phyloP scores from a whole-genome alignment of 2,329 filamentous ascomycete species.

The Parasarocladium wereldwijsianum region DNA sequence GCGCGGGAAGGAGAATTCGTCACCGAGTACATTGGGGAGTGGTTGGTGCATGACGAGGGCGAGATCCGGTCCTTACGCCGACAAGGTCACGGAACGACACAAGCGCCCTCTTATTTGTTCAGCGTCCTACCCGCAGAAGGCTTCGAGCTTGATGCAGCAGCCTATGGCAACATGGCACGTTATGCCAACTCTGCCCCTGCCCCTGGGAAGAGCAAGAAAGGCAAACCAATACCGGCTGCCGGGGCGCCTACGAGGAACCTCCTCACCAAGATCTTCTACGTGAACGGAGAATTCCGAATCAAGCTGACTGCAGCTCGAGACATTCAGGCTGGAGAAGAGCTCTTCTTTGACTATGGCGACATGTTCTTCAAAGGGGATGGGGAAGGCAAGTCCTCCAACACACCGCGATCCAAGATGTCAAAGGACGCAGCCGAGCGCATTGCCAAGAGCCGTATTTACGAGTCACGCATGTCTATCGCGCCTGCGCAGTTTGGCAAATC shows the following conservation, averaged over 20 bases:
- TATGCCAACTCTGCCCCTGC: conserved; percentile 68
- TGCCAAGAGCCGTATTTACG: too few species aligned
- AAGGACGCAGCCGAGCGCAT: too few species aligned
- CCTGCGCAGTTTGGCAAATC: too few species aligned
- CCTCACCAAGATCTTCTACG: conserved; percentile 50
- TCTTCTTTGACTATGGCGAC: conserved; percentile 71
- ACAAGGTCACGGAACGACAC: conserved; percentile 36
- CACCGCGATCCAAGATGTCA: too few species aligned
- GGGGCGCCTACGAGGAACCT: too few species aligned
- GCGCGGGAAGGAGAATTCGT: conserved; percentile 58
- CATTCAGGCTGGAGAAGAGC: conserved; percentile 57
- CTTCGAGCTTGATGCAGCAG: conserved; percentile 59
- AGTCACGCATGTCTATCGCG: too few species aligned
- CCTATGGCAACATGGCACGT: conserved; percentile 65
- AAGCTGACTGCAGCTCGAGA: conserved; percentile 54
- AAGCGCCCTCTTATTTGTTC: conserved; percentile 49
- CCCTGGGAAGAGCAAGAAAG: conserved; percentile 25
- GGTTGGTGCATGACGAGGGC: conserved; percentile 55
- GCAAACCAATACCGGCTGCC: too few species aligned
- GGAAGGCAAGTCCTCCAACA: too few species aligned
- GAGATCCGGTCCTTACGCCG: too few species aligned
- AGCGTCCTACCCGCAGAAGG: conserved; percentile 44
- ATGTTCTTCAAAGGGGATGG: conserved; percentile 47
- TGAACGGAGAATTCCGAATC: conserved; percentile 64
- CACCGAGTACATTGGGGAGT: conserved; percentile 68